Evolutionary conservation across 345 rosid genomes (phyloP), one percentile per base, ranked within the genome.

Genomic region (Eucalyptus erythrocorys): DNA sequence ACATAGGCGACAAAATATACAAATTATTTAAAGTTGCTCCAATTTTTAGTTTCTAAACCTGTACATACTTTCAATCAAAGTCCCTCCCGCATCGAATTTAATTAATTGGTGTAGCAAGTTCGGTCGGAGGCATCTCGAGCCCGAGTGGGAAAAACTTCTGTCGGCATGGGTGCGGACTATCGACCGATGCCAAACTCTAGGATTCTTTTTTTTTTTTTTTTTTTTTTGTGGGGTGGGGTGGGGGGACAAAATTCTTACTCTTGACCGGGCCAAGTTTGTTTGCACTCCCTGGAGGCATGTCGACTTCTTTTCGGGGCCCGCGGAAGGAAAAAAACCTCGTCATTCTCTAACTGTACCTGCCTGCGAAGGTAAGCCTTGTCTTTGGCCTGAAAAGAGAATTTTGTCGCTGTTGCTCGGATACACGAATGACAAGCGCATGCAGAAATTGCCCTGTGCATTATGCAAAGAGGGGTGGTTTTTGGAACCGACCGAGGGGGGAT

Each of bases 141-240:
- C n/a, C 64, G 13, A 26, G 64, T 61, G 68, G 34, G 1, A 13
- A 30, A 61, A 61, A 61, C 34, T 30, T 61, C 17, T 61, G 0
- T 13, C 0, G 16, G 2, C 34, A 14, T 27, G 4, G 16, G 34
- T 6, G 32, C 0, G 0, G 68, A 61, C 68, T 61, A 27, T 61
- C 32, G 55, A 50, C 22, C 0, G 17, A 50, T 50, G 53, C 53
- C 53, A 34, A 22, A 34, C 81, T 71, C 26, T 34, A 34, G 81
- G 13, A 17, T 71, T 34, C 43, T 32, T 32, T 8, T 1, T 49
- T 3, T 49, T 43, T 7, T 43, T 8, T 3, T 47, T 48, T 49
- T 49, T 49, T 14, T 5, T 48, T 48, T 48, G 13, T 48, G n/a
- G n/a, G n/a, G n/a, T 12, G 11, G 13, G 48, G 48, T 2, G 14